Percentiles rank a stretch among this genome's conserved stretches.
Conservation (phyloP, 352 stramenopile genomes). For the Pythium brachiatum region DNA sequence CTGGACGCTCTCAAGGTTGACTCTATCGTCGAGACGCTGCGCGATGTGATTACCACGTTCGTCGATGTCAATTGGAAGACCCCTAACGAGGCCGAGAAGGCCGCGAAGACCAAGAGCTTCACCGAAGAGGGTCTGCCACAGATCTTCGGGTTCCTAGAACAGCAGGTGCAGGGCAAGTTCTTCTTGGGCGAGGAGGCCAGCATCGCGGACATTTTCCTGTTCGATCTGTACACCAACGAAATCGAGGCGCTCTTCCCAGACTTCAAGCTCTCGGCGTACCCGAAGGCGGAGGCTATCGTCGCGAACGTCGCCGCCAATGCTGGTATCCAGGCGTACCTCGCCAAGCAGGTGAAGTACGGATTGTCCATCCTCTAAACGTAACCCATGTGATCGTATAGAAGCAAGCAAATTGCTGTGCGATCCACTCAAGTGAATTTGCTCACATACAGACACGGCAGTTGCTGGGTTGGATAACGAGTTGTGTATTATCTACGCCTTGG, state of each 20-base stretch:
- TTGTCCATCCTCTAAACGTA: no score
- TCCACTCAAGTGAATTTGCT: no score
- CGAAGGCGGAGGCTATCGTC: slow-evolving; percentile 43
- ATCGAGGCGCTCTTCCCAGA: slow-evolving; percentile 29
- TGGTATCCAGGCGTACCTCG: slow-evolving; percentile 39
- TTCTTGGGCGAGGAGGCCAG: slow-evolving; percentile 42
- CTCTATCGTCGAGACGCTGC: slow-evolving; percentile 40
- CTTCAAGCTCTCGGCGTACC: slow-evolving; percentile 36
- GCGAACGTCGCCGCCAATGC: slow-evolving; percentile 32
- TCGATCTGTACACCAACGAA: slow-evolving; percentile 47
- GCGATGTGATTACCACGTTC: slow-evolving; percentile 32
- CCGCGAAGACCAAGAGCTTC: slow-evolving; percentile 43
- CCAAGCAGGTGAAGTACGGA: slow-evolving; percentile 22
- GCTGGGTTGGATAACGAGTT: no score
- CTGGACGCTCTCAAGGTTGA: slow-evolving; percentile 4
- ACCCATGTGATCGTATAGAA: no score
- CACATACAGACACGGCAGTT: no score
- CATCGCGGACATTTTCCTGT: slow-evolving; percentile 52
- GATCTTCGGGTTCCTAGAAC: slow-evolving; percentile 36
- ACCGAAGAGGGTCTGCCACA: slow-evolving; percentile 40
- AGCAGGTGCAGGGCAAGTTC: slow-evolving; percentile 40
- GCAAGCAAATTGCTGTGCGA: no score
- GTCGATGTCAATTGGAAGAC: slow-evolving; percentile 37
- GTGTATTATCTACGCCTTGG: not conserved
- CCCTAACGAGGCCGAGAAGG: slow-evolving; percentile 40